These are phyloP conservation scores for Plasmodium chabaudi DNA, from an alignment of 169 alveolate genomes.

Conservation along the genomic window DNA sequence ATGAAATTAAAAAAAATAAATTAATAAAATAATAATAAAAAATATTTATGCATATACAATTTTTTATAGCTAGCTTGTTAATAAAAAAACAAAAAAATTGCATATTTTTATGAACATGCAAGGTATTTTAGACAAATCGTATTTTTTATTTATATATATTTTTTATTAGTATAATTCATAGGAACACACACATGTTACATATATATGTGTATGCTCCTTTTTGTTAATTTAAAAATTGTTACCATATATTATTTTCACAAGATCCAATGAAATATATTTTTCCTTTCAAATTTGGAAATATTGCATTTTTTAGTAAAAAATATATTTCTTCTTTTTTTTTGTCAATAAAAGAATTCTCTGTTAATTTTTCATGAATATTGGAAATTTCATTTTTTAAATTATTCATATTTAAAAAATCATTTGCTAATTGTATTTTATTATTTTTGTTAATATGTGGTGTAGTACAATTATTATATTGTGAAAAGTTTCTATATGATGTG, in stretches of 20 bases:
- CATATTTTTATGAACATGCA: neutral
- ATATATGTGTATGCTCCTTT: too few species aligned
- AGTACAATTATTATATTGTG: neutral
- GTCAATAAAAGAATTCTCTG: constrained; percentile 61
- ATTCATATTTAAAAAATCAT: constrained; percentile 24
- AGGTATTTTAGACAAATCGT: neutral
- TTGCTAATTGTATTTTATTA: constrained; percentile 27
- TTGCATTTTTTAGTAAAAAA: constrained; percentile 53
- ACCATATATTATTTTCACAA: constrained; percentile 73
- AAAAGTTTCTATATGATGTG: constrained; percentile 3
- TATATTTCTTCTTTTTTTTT: constrained; percentile 68
- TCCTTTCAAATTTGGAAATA: constrained; percentile 65
- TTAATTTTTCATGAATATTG: constrained; percentile 50
- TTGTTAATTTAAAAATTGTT: neutral
- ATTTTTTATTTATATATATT: constrained; percentile 7
- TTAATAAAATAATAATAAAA: neutral
- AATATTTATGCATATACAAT: neutral
- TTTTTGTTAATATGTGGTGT: constrained; percentile 1
- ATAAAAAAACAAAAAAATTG: neutral
- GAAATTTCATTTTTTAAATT: constrained; percentile 61
- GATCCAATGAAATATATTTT: constrained; percentile 70
- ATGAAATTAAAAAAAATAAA: neutral
- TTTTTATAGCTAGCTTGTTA: neutral
- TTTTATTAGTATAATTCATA: constrained; percentile 1
- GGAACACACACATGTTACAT: too few species aligned